phyloP scores from a whole-genome alignment of 2,329 filamentous ascomycete genomes.

The Apiospora pterosperma region DNA sequence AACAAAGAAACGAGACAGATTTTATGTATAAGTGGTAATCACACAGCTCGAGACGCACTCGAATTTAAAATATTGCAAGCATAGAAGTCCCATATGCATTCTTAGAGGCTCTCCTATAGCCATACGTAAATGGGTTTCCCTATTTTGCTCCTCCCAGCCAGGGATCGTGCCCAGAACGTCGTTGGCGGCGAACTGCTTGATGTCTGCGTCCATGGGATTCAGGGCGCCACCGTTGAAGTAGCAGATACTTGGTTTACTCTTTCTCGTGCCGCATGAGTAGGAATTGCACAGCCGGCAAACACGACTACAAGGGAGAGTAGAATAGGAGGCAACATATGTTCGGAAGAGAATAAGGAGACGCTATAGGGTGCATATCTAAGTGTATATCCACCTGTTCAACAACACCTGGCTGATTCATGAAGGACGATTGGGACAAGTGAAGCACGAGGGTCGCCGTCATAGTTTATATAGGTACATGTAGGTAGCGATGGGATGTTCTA shows the following conservation, averaged over 20 bases:
- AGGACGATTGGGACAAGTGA: background rate
- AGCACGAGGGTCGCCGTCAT: background rate
- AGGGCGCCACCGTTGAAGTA: slow-evolving; percentile 9
- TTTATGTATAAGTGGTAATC: no score
- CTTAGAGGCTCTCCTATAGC: no score
- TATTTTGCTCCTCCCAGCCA: slow-evolving; percentile 7
- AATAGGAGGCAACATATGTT: background rate
- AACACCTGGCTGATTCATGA: background rate
- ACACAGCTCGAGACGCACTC: no score
- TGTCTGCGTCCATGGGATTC: background rate
- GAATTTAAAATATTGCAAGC: no score
- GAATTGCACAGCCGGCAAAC: background rate
- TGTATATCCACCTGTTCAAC: no score
- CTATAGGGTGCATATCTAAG: background rate
- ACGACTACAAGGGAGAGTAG: background rate
- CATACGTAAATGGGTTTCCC: no score
- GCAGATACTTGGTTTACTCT: slow-evolving; percentile 1
- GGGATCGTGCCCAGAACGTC: background rate
- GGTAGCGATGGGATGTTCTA: background rate
- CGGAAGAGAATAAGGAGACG: background rate
- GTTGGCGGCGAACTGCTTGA: background rate
- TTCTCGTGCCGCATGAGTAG: background rate
- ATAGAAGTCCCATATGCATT: no score
- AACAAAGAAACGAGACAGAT: no score
- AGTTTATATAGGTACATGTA: background rate